Conservation (phyloP, 352 stramenopile species). For the Plasmopara muralis region DNA sequence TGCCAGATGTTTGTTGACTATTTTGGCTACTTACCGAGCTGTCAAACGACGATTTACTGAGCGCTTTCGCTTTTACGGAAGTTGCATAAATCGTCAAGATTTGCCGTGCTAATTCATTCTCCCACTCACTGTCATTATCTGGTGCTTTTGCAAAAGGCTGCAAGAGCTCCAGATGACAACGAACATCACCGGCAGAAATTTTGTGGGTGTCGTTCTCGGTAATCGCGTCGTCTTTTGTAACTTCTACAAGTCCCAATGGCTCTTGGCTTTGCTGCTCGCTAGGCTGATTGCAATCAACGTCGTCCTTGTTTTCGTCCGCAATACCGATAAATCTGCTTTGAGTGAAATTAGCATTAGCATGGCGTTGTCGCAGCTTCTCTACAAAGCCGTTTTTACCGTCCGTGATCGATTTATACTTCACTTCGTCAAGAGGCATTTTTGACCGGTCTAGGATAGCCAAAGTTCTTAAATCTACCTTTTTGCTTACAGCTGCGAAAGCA, state of each 20-base stretch:
- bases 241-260: neutral
- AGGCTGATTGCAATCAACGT: neutral
- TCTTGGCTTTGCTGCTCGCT: neutral
- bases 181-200: slow-evolving; percentile 12
- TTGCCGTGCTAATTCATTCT: slow-evolving; percentile 86
- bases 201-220: neutral
- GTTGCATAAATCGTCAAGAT: slow-evolving; percentile 86
- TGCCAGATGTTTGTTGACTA: slow-evolving; percentile 1
- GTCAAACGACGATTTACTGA: slow-evolving; percentile 8
- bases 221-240: neutral
- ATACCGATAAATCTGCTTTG: neutral
- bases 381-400: slow-evolving; percentile 22
- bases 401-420: slow-evolving; percentile 7
- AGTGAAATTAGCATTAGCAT: slow-evolving; percentile 1
- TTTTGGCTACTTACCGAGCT: slow-evolving; percentile 2
- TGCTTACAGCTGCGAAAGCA: slow-evolving; percentile 30
- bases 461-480: slow-evolving; percentile 45
- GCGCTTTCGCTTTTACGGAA: slow-evolving; percentile 51
- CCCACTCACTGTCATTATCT: slow-evolving; percentile 76
- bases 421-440: slow-evolving; percentile 32
- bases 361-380: slow-evolving; percentile 22
- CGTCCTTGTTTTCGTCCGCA: too few species aligned
- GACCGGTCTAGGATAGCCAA: slow-evolving; percentile 50
- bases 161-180: slow-evolving; percentile 52
- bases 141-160: slow-evolving; percentile 37